Base-by-base conservation (phyloP, 2,329 filamentous ascomycete species). In the Calonectria hongkongensis region DNA sequence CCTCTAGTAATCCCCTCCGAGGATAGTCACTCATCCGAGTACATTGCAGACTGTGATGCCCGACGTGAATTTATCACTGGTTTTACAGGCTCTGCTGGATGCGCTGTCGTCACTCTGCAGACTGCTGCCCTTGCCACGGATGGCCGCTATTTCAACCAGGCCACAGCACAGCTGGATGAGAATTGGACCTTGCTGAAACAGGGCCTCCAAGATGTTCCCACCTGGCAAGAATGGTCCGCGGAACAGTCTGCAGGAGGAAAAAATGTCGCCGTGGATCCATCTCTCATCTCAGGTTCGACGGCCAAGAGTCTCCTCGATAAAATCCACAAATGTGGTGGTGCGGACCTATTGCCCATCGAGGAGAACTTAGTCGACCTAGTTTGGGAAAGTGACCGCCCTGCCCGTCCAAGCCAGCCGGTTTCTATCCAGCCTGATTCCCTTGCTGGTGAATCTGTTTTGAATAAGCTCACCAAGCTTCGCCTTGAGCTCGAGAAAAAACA, bases 101-200 rank as follows among this genome's bases (percentile, higher is more conserved):
- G 95, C 75, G 97, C 96, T 47, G 93, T 99, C 64, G 89, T 99
- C 70, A 97, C 96, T 2, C 90, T 91, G 63, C 93, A 95, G 65
- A 96, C 96, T 84, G 97, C 97, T 18, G 95, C 95, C 16, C 87
- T 99, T 70, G 95, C 97, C 15, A 99, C 97, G 36, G 97, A 99
- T 83, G 97, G 97, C 36, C 93, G 97, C 76, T 99, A 99, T 85
- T 99, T 98, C 89, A 98, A 98, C 86, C 97, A 99, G 85, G 97
- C 97, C 30, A 88, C 92, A 74, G 94, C 96, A 80, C 95, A 99
- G 84, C 91, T 99, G 36, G 97, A 98, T 83, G 86, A 85, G 80
- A 98, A 98, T 84, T 99, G 97, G 97, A 87, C 91, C 63, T 88
- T 99, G 48, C 88, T 99, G 74, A 99, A 98, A 87, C 95, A 98